Percentiles rank a stretch among this genome's conserved stretches.
Evolutionary conservation across 2,329 filamentous ascomycete genomes (phyloP).

Genomic region (Fusarium setosum): DNA sequence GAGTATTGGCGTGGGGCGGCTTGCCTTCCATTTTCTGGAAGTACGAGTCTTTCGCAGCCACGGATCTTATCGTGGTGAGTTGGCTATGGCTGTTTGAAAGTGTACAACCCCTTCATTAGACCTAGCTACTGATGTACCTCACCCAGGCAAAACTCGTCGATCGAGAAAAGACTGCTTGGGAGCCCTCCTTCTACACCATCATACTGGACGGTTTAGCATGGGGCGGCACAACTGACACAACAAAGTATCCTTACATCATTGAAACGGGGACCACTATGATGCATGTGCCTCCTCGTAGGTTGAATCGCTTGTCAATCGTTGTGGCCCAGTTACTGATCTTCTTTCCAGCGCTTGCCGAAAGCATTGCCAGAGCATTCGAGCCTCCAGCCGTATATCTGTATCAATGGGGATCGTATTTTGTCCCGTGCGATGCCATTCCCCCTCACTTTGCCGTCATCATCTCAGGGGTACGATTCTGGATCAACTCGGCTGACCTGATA

Average conservation of each 20-base stretch:
- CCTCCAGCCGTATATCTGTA: constrained; percentile 60
- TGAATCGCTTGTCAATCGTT: too few relatives aligned
- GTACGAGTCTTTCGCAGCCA: constrained; percentile 45
- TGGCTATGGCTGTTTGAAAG: not conserved
- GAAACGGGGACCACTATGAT: constrained; percentile 65
- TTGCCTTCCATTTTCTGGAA: constrained; percentile 53
- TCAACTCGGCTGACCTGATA: constrained; percentile 62
- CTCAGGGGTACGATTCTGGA: constrained; percentile 54
- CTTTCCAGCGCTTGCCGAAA: constrained; percentile 55
- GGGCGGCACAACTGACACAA: constrained; percentile 54
- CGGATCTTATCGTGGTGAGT: constrained; percentile 60
- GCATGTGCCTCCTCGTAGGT: constrained; percentile 61
- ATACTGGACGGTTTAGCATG: constrained; percentile 61
- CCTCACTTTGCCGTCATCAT: constrained; percentile 60
- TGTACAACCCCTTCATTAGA: not conserved
- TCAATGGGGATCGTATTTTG: constrained; percentile 61
- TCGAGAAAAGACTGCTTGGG: constrained; percentile 52
- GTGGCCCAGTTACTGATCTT: not conserved
- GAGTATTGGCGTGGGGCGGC: constrained; percentile 60
- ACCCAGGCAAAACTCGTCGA: constrained; percentile 57
- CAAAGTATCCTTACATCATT: constrained; percentile 61
- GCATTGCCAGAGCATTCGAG: constrained; percentile 59
- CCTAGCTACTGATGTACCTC: not conserved
- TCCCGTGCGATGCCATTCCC: constrained; percentile 58
- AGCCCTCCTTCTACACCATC: constrained; percentile 65